Base-by-base conservation (phyloP, 192 early-diverging fungal species). In the Oehlia diaphana region DNA sequence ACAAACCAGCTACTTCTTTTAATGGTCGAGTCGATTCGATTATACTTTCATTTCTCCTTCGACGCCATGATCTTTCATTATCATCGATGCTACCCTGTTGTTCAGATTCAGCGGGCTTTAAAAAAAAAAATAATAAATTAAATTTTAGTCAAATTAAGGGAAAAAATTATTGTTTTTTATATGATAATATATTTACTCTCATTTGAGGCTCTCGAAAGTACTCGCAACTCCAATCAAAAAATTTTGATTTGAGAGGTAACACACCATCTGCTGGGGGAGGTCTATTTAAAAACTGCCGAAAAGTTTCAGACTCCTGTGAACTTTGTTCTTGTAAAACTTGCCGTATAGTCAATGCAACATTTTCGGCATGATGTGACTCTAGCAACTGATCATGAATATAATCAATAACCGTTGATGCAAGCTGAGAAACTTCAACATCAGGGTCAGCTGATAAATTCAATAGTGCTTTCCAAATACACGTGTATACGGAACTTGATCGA, bases 181-280 rank as follows among this genome's bases (percentile, higher is more conserved):
- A 47, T 47, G 0, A 47, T 47, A 16, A 80, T 62, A 8, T 35
- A 37, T 21, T 72, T 44, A 50, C 79, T 83, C 88, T 88, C 91
- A 95, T 96, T 82, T 96, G 95, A 31, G 95, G 93, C 81, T 95
- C 92, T 28, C 88, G 88, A 85, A 96, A 96, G 82, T 93, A 96
- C 82, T 95, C 92, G 78, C 94, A 93, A 81, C 92, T 93, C 93
- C 92, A 93, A 63, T 95, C 92, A 76, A 91, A 95, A 72, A 96
- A 93, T 9, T 82, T 82, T 2, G 92, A 94, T 73, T 88, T 83
- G 47, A 92, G 66, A 9, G 88, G 92, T 58, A 90, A 73, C 10
- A 82, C 79, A 53, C 77, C 84, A 12, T 85, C 82, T 16, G 63
- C 42, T 12, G 71, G 77, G 13, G 78, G 3, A 3, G 71, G 9